Evolutionary conservation across 345 rosid species (phyloP), one percentile per base, ranked within the genome.

Genomic region (Eucalyptus victrix): DNA sequence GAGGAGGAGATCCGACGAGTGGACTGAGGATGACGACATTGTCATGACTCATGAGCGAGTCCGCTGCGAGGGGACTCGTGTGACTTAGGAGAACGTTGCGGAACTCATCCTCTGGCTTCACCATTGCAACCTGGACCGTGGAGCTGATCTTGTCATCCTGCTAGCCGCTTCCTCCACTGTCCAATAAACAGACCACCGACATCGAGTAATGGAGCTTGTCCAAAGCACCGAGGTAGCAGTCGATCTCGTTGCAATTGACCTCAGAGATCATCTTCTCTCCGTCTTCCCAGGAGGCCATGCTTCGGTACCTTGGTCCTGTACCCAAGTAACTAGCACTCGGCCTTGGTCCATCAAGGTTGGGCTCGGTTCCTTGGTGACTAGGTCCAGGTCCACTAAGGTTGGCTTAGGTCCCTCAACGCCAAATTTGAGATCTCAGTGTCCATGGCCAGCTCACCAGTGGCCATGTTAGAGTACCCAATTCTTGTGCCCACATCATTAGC

Each of bases 61-160:
- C 95, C 5, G 94, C 88, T 87, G 95, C 98, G 50, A 98, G 86
- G 10, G 99, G 96, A 40, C 93, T 89, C 37, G 95, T 91, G 88
- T 96, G 93, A 23, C 87, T 91, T 56, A 96, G 93, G 32, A 98
- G 95, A 40, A 96, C 95, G 91, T 93, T 95, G 49, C 96, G 93
- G 86, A 98, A 96, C 97, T 97, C 99, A 89, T 98, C 99, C 88
- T 97, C 98, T 1, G 96, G 96, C 9, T 98, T 93, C n/a, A 97
- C 99, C 99, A 96, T 98, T 86, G 98, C 96, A 95, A 96, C 96
- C 95, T 95, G 98, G 89, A 96, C 93, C 23, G 95, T 88, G 6
- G 95, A 93, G 91, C 88, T 93, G 89, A 94, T 96, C 90, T 95
- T 93, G 24, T 86, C 69, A n/a, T 91, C 6, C 19, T 60, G 32